Percentiles rank a stretch among this genome's conserved stretches.
Conservation (phyloP, 208 protist species). For the Leishmania tarentolae region DNA sequence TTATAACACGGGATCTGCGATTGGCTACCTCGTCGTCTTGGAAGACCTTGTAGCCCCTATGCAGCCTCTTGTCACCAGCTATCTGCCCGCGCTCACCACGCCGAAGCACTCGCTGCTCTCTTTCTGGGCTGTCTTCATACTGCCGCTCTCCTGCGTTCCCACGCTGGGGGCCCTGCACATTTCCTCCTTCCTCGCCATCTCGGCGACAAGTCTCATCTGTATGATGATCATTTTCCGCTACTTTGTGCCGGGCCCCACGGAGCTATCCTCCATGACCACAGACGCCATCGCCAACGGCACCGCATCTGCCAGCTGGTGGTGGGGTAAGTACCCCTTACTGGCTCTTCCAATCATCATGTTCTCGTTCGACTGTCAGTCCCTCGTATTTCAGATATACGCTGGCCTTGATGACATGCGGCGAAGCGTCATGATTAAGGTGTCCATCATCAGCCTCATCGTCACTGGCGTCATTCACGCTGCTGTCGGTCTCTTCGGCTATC, state of each 20-base stretch:
- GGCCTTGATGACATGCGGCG: constrained; percentile 60
- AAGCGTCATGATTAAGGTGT: constrained; percentile 60
- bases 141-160: constrained; percentile 73
- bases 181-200: constrained; percentile 70
- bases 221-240: constrained; percentile 69
- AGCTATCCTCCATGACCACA: constrained; percentile 16
- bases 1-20: constrained; percentile 58
- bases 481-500: constrained; percentile 78
- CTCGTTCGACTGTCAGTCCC: constrained; percentile 81
- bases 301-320: constrained; percentile 38
- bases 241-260: constrained; percentile 44
- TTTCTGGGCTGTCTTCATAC: constrained; percentile 65
- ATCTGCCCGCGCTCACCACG: constrained; percentile 51
- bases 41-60: constrained; percentile 63
- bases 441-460: constrained; percentile 53
- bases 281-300: constrained; percentile 18
- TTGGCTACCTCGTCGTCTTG: constrained; percentile 74
- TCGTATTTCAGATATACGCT: constrained; percentile 82
- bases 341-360: constrained; percentile 83
- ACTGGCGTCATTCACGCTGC: constrained; percentile 57
- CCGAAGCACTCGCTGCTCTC: constrained; percentile 59
- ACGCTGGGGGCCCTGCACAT: constrained; percentile 52
- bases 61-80: constrained; percentile 44
- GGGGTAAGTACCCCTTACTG: constrained; percentile 48
- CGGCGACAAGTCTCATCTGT: constrained; percentile 57